These are phyloP conservation scores for Isabelozyma rhagii DNA, from an alignment of 805 yeast genomes.

Conservation along the genomic window DNA sequence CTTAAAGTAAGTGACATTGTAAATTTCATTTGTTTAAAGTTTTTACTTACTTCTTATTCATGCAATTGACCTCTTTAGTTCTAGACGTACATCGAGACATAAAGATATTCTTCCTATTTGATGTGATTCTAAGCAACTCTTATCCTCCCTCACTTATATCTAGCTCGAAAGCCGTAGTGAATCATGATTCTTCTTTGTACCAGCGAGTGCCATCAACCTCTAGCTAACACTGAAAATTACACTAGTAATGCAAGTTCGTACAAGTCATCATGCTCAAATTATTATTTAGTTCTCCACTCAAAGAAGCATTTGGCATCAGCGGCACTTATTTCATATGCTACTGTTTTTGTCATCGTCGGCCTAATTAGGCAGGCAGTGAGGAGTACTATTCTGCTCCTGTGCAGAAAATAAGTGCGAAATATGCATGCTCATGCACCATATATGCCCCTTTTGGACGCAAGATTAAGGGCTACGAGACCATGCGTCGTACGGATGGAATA, in stretches of 20 bases:
- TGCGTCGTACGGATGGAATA: neutral
- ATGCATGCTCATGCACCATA: neutral
- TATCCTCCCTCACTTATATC: too few species aligned
- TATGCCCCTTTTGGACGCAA: neutral
- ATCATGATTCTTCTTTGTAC: neutral
- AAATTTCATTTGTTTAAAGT: neutral
- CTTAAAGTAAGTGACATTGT: too few species aligned
- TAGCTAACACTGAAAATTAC: too few species aligned
- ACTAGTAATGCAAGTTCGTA: neutral
- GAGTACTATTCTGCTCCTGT: neutral
- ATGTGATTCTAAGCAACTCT: too few species aligned
- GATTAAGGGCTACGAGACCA: neutral
- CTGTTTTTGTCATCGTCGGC: neutral
- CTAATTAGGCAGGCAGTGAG: neutral
- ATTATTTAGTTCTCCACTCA: neutral
- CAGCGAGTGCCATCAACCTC: neutral
- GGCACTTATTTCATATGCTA: neutral
- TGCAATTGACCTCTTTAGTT: too few species aligned
- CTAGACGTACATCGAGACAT: too few species aligned
- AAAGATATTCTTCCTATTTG: too few species aligned
- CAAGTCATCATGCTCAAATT: neutral
- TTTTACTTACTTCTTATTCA: too few species aligned
- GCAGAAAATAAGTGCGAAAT: neutral
- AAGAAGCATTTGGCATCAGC: neutral
- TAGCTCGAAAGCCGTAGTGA: too few species aligned